Conservation (phyloP, 306 rosid species). For the Delonix regia region DNA sequence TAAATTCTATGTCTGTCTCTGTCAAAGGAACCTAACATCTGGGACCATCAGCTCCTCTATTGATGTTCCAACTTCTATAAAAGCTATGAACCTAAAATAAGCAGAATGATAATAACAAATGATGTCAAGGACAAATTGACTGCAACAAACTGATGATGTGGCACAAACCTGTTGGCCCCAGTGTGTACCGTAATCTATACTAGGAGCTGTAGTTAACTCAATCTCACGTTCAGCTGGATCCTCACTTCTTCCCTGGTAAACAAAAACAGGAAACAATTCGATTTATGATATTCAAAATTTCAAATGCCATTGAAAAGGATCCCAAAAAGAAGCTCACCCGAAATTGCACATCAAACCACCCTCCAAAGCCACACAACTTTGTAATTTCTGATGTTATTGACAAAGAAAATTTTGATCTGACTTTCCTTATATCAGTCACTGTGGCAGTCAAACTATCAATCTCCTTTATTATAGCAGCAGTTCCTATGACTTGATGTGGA, state of each 20-base stretch:
- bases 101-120: neutral
- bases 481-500: slow-evolving; percentile 86
- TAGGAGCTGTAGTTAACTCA: slow-evolving; percentile 89
- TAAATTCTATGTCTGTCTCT: slow-evolving; percentile 1
- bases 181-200: slow-evolving; percentile 66
- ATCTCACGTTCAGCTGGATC: slow-evolving; percentile 75
- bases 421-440: slow-evolving; percentile 71
- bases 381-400: slow-evolving; percentile 60
- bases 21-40: neutral
- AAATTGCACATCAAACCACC: slow-evolving; percentile 98
- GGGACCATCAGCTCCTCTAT: slow-evolving; percentile 18
- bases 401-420: slow-evolving; percentile 54
- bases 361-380: slow-evolving; percentile 76
- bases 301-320: slow-evolving; percentile 3
- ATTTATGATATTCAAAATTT: slow-evolving; percentile 15
- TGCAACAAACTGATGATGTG: slow-evolving; percentile 14
- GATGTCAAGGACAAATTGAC: neutral
- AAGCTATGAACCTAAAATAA: slow-evolving; percentile 12
- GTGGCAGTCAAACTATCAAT: slow-evolving; percentile 88
- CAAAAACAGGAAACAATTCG: slow-evolving; percentile 18
- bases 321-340: slow-evolving; percentile 57
- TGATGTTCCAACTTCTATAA: slow-evolving; percentile 4
- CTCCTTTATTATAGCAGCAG: slow-evolving; percentile 72
- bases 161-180: slow-evolving; percentile 95
- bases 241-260: slow-evolving; percentile 79